Conservation (phyloP, 345 rosid species). For the Eucalyptus pauciflora region DNA sequence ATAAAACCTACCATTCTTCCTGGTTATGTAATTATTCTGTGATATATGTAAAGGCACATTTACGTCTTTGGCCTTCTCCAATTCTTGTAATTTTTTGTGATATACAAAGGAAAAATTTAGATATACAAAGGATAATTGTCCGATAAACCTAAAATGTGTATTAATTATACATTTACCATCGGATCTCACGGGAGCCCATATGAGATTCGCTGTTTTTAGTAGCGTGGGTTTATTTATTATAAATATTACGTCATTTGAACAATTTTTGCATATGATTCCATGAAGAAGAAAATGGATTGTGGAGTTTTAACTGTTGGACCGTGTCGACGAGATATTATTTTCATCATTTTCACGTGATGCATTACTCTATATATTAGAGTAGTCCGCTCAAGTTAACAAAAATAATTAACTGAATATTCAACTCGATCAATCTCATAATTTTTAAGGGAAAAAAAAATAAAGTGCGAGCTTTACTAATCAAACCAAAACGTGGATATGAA, state of each 20-base stretch:
- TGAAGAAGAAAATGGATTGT: not conserved
- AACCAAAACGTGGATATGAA: not conserved
- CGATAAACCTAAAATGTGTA: not conserved
- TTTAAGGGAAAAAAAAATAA: not conserved
- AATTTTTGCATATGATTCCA: not conserved
- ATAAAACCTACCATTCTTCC: not conserved
- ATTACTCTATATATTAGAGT: not conserved
- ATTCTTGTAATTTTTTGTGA: not conserved
- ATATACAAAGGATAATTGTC: not conserved
- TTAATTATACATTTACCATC: not conserved
- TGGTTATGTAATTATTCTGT: not conserved
- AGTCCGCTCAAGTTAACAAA: not conserved
- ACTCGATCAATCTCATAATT: not conserved
- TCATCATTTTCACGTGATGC: not conserved
- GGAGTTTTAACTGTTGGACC: not conserved
- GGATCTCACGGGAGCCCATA: not conserved
- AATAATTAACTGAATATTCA: not conserved
- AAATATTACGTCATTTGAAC: not conserved
- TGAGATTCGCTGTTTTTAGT: not conserved
- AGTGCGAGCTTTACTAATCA: not conserved
- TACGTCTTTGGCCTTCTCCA: not conserved
- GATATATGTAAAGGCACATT: not conserved
- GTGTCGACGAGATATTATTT: rapidly evolving
- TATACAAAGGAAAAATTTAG: not conserved
- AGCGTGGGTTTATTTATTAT: too few relatives aligned